Base-by-base conservation (phyloP, 345 rosid species). In the Melastoma malabathricum region DNA sequence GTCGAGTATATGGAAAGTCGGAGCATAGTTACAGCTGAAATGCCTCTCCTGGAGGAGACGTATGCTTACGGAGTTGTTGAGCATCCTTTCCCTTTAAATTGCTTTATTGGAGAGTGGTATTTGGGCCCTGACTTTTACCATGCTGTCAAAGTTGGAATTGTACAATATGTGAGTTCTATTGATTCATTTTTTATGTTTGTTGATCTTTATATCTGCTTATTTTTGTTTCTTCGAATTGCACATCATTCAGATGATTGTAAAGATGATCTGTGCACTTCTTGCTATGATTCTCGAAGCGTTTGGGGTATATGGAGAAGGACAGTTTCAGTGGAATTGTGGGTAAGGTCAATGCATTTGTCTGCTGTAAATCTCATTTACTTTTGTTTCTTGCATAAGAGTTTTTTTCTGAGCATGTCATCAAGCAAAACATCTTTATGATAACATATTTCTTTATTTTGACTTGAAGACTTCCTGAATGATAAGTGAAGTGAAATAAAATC, bases 301-400 rank as follows among this genome's bases (percentile, higher is more conserved):
- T 75, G 97, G 97, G 53, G 95, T 92, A 47, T 92, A 92, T 58
- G 98, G 95, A 62, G 98, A 92, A 78, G 98, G 98, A 46, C 84
- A 87, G 75, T 92, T 92, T 63, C 77, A 75, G 48, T 92, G 98
- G 98, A 78, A 64, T 71, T 87, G 84, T 22, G 98, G 98, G 98
- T 92, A 73, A 62, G 76, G 15, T 43, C 38, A 18, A 29, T 29
- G 38, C 38, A 1, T 29, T 29, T 29, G 3, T 27, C 31, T 27
- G 31, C 31, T 27, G 31, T 6, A 27, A 27, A 27, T 27, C 31
- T 27, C 31, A 27, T 27, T 27, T 27, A 27, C 6, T 27, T 6
- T 27, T 27, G 6, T 27, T 27, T 27, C 31, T 27, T 27, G 31
- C 31, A 2, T 27, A 27, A 27, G 38, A 29, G 38, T n/a, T 29